Percentiles rank a stretch among this genome's conserved stretches.
phyloP scores from a whole-genome alignment of 768 basidiomycete species.

The Podaxis sp. region DNA sequence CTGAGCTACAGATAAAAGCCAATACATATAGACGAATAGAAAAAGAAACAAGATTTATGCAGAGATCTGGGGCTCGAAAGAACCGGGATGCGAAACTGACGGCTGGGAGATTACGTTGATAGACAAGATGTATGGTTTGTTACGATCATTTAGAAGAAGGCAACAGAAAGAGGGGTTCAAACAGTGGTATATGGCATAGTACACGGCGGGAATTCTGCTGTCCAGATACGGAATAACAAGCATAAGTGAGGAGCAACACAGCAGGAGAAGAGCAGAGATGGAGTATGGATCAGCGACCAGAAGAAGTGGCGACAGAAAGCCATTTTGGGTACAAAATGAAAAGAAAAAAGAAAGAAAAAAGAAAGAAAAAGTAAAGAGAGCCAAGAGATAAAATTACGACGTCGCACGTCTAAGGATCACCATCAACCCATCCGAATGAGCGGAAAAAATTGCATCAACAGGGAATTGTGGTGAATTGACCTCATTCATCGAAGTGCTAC shows the following conservation, averaged over 20 bases:
- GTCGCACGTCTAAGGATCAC: conserved; percentile 66
- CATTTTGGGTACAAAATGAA: not conserved
- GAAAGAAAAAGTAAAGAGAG: not conserved
- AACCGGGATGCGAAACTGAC: not conserved
- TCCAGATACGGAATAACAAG: not conserved
- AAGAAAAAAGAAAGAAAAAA: not conserved
- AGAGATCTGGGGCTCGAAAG: no score
- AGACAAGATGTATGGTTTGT: not conserved
- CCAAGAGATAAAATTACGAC: conserved; percentile 7
- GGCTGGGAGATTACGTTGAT: not conserved
- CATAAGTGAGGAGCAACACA: not conserved
- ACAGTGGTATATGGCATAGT: no score
- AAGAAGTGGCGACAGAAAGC: not conserved
- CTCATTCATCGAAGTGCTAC: conserved; percentile 8
- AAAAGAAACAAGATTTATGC: no score
- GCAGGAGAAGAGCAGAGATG: not conserved
- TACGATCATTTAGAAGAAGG: not conserved
- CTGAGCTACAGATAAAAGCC: no score
- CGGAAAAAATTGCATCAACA: conserved; percentile 83
- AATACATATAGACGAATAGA: no score
- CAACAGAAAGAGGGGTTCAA: not conserved
- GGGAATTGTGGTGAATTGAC: conserved; percentile 35
- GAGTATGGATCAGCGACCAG: not conserved
- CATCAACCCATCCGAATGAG: conserved; percentile 82
- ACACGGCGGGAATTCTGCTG: not conserved